Percentiles rank a stretch among this genome's conserved stretches.
These are phyloP conservation scores for Ascochyta lentis DNA, from an alignment of 2,329 filamentous ascomycete genomes.

Conservation along the genomic window DNA sequence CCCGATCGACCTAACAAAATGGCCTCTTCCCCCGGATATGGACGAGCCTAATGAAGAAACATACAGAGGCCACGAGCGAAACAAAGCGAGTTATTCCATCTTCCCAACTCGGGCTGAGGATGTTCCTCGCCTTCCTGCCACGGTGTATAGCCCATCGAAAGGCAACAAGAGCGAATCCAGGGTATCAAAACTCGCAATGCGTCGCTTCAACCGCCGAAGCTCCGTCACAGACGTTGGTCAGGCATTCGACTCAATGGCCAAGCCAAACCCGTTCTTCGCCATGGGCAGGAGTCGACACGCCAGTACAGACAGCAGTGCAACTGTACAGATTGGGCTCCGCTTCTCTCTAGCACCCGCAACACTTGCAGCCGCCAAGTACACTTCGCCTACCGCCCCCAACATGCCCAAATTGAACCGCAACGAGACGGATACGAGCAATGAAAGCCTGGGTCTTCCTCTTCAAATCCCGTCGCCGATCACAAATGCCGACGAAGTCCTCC, in stretches of 20 bases:
- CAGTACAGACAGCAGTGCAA: conserved; percentile 70
- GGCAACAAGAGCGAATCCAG: conserved; percentile 21
- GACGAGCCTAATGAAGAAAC: conserved; percentile 28
- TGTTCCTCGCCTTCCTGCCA: conserved; percentile 48
- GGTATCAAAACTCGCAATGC: conserved; percentile 40
- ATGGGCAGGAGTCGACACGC: conserved; percentile 13
- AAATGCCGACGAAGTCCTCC: conserved; percentile 20
- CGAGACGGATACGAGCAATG: conserved; percentile 33
- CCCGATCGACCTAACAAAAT: conserved; percentile 44
- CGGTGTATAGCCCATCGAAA: conserved; percentile 45
- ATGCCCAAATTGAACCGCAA: conserved; percentile 32
- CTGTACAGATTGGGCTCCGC: conserved; percentile 74
- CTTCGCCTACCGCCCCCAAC: conserved; percentile 14
- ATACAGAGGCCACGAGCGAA: conserved; percentile 29
- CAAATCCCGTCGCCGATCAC: conserved; percentile 33
- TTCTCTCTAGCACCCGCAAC: conserved; percentile 60
- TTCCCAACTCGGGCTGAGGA: conserved; percentile 50
- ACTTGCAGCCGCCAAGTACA: conserved; percentile 43
- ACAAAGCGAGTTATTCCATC: conserved; percentile 47
- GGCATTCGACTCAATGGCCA: conserved; percentile 46
- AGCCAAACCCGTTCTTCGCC: conserved; percentile 49
- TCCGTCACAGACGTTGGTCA: conserved; percentile 49
- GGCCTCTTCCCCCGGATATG: conserved; percentile 45
- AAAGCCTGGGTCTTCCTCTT: conserved; percentile 41
- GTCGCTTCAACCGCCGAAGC: conserved; percentile 42